Base-by-base conservation (phyloP, 768 basidiomycete genomes). In the Panaeolus papilionaceus region DNA sequence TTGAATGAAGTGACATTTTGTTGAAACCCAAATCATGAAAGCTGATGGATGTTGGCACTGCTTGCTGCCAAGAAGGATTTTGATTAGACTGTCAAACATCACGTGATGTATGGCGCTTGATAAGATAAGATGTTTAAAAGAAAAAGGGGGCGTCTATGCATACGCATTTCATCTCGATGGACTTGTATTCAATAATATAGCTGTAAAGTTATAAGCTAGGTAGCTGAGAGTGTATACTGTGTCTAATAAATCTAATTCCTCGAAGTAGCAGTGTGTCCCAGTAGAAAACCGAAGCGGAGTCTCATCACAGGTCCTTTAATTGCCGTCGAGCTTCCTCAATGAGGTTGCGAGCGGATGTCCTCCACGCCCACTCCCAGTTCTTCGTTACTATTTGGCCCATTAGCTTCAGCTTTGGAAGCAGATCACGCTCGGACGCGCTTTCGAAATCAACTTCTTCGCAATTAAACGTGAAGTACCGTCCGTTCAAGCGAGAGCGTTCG, bases 351-450 rank as follows among this genome's bases (percentile, higher is more conserved):
- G 86, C 70, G 4, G 82, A 84, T 26, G 85, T 83, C 9, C 78
- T 78, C 88, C 88, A 89, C 5, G 83, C 75, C 90, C 90, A 92
- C 66, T 86, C 84, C 88, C 88, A 89, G 61, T 83, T 85, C 72
- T 80, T 79, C 18, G 80, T 82, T 28, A 90, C 74, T 11, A 74
- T 74, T 39, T 79, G 73, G 6, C 79, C 81, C 3, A 89, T 73
- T 45, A 80, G 72, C 16, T 79, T 70, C 9, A 87, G 76, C 66
- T 78, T 78, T 12, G 76, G 65, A 63, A 73, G 66, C 64, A 77
- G 67, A 67, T 79, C 72, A 23, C 74, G 71, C 38, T 75, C 75
- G 26, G 75, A 69, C 38, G 79, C 51, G 11, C 45, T 28, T 6
- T 78, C 73, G 39, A 81, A 78, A 44, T 80, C 73, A 28, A 77